Percentiles rank a stretch among this genome's conserved stretches.
Evolutionary conservation across 352 stramenopile species (phyloP).

Genomic region (Chrysophaeum taylorii): DNA sequence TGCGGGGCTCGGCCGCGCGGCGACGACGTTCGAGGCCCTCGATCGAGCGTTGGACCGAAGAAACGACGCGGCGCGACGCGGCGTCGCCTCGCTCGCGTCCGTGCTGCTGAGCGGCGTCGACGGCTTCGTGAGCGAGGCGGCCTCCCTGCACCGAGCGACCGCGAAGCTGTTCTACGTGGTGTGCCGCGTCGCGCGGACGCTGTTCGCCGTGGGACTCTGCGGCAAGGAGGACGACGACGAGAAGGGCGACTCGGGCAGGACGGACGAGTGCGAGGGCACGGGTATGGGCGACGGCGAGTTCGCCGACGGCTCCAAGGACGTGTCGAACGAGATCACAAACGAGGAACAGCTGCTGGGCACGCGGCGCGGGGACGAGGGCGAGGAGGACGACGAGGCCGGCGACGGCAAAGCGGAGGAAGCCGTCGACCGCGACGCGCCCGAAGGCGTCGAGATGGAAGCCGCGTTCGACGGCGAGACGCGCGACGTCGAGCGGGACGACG

Average conservation of each 20-base stretch:
- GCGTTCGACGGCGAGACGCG: slow-evolving; percentile 99
- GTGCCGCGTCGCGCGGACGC: slow-evolving; percentile 84
- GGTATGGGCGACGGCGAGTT: slow-evolving; percentile 97
- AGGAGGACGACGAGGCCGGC: slow-evolving; percentile 64
- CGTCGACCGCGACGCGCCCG: slow-evolving; percentile 81
- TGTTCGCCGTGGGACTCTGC: slow-evolving; percentile 92
- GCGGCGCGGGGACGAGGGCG: slow-evolving; percentile 73
- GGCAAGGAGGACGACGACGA: slow-evolving; percentile 8
- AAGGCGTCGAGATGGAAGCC: slow-evolving; percentile 98
- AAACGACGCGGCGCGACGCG: neutral
- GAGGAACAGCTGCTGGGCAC: slow-evolving; percentile 98
- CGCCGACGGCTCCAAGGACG: slow-evolving; percentile 81
- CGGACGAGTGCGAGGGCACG: slow-evolving; percentile 73
- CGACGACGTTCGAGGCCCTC: too few relatives aligned
- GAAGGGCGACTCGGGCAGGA: neutral
- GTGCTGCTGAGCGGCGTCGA: slow-evolving; percentile 3
- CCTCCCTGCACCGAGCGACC: slow-evolving; percentile 72
- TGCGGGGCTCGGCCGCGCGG: slow-evolving; percentile 17
- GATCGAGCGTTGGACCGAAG: too few relatives aligned
- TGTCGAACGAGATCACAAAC: slow-evolving; percentile 98
- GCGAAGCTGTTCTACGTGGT: slow-evolving; percentile 89
- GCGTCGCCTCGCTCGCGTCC: neutral
- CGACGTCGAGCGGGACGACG: slow-evolving; percentile 64
- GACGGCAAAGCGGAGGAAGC: slow-evolving; percentile 69
- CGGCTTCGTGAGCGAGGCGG: slow-evolving; percentile 14